Base-by-base conservation (phyloP, 495 filamentous ascomycete genomes). In the Penicillium egyptiacum region DNA sequence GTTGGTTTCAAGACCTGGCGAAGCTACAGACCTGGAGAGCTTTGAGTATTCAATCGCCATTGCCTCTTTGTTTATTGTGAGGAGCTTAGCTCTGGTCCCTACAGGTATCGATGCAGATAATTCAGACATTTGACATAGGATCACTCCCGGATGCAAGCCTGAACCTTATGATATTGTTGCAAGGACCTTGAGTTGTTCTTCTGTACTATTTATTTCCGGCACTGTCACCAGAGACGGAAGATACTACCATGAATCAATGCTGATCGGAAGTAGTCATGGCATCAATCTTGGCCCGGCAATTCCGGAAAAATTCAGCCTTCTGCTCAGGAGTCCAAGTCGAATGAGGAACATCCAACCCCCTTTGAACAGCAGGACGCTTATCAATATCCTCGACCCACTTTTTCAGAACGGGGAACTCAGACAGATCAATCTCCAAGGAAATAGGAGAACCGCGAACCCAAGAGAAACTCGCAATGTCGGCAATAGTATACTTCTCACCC, bases 1-100 rank as follows among this genome's bases (percentile, higher is more conserved):
- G 48, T 80, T 17, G 79, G 79, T 3, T 81, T 80, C 57, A 45
- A 68, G 55, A 65, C 65, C 9, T 76, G 72, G 70, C 66, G 77
- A 39, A 75, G 75, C 28, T 82, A 81, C 62, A 60, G 71, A 28
- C 66, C 69, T 3, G 76, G 72, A 0, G 64, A 70, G 53, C 67
- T 72, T n/a, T 65, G 50, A 53, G 26, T 17, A 19, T 20, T 11
- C 19, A 17, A 48, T 48, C 3, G 4, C 5, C 12, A 31, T 33
- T 33, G 4, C 28, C 17, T 30, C 28, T 12, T 20, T 31, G 9
- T 31, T 31, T 33, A 28, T 17, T 26, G 5, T 39, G 17, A 8
- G 17, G 7, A 17, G n/a, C 19, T 16, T 28, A 16, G 5, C 14
- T 19, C 45, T 19, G 19, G n/a, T 14, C 10, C 20, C 26, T 20